Conservation (phyloP, 1,284 basidiomycete species). For the Wolfiporia cocos region DNA sequence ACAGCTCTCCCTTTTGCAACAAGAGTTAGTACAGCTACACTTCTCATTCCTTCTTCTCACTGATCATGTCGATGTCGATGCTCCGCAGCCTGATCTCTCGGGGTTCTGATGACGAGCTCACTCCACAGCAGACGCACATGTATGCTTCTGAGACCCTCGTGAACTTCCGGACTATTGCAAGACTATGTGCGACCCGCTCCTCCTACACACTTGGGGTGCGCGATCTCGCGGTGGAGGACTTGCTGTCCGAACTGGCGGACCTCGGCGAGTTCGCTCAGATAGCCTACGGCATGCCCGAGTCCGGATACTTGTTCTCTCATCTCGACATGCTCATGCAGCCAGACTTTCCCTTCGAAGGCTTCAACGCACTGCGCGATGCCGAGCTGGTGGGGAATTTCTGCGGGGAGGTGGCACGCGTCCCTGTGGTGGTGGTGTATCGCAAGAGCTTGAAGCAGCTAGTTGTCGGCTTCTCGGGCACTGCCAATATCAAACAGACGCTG, state of each 20-base stretch:
- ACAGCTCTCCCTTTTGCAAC: too few relatives aligned
- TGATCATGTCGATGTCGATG: too few relatives aligned
- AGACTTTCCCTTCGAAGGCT: slow-evolving; percentile 42
- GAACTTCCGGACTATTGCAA: slow-evolving; percentile 47
- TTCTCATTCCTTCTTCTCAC: too few relatives aligned
- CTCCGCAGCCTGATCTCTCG: not conserved
- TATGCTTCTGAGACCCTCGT: slow-evolving; percentile 40
- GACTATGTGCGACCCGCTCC: slow-evolving; percentile 38
- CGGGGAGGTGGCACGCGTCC: slow-evolving; percentile 35
- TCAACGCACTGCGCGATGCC: slow-evolving; percentile 31
- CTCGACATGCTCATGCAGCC: slow-evolving; percentile 30
- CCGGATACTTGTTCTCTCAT: slow-evolving; percentile 36
- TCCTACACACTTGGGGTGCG: slow-evolving; percentile 30
- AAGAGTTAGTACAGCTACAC: too few relatives aligned
- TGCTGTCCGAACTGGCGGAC: slow-evolving; percentile 38
- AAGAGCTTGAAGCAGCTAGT: slow-evolving; percentile 37
- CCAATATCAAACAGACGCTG: slow-evolving; percentile 33
- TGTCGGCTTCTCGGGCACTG: slow-evolving; percentile 42
- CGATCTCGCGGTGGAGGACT: slow-evolving; percentile 30
- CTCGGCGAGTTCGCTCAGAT: slow-evolving; percentile 50
- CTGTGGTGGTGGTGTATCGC: slow-evolving; percentile 37
- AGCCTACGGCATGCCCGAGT: slow-evolving; percentile 23
- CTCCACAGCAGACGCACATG: slow-evolving; percentile 31
- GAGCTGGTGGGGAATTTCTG: slow-evolving; percentile 31
- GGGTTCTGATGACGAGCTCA: slow-evolving; percentile 5